Evolutionary conservation across 2,329 filamentous ascomycete species (phyloP).

Genomic region (Talaromyces sp.): DNA sequence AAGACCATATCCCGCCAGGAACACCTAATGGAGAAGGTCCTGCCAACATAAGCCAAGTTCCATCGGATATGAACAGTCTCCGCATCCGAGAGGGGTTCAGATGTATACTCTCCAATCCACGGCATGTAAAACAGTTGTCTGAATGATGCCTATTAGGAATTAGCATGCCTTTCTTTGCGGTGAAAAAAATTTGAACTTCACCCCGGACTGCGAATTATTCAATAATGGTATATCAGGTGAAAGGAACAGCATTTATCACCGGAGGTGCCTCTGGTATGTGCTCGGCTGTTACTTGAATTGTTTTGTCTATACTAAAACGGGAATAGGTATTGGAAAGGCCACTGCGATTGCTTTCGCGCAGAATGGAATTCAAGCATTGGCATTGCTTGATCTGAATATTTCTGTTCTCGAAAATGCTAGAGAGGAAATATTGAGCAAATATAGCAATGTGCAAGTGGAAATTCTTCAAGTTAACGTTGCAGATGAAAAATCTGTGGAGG

Average conservation of each 20-base stretch:
- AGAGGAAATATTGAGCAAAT: conserved; percentile 35
- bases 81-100: neutral
- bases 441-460: conserved; percentile 47
- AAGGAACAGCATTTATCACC: conserved; percentile 33
- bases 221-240: conserved; percentile 20
- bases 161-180: no score
- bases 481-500: conserved; percentile 47
- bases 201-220: no score
- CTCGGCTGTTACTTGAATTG: neutral
- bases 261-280: conserved; percentile 27
- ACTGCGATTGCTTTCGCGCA: conserved; percentile 53
- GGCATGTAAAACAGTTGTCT: neutral
- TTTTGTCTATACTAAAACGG: neutral
- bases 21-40: neutral
- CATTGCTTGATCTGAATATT: conserved; percentile 55
- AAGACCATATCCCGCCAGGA: neutral
- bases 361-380: conserved; percentile 52
- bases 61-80: neutral
- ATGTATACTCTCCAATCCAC: no score
- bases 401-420: conserved; percentile 37
- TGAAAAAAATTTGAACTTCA: no score
- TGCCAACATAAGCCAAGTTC: neutral
- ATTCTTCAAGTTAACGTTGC: conserved; percentile 52
- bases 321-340: conserved; percentile 57
- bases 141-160: neutral